Evolutionary conservation across 148 eudicot genomes (phyloP), one percentile per base, ranked within the genome.

Genomic region (Camellia lanceoleosa): DNA sequence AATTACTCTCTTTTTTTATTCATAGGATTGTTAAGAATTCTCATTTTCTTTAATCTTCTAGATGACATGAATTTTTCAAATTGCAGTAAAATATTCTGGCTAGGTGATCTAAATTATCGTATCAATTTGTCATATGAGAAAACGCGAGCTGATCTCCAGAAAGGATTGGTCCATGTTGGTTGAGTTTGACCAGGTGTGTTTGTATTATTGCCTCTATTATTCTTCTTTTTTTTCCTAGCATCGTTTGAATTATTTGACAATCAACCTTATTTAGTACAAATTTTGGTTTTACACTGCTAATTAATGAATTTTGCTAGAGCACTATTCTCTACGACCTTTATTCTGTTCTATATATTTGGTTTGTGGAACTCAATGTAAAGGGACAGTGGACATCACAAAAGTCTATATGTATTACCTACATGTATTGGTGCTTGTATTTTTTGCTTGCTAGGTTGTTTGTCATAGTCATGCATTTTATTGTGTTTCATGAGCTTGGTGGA

Each of bases 21-120:
- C 49, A 51, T 61, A n/a, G 20, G 52, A 14, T 67, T 30, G 41
- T 23, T 49, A 49, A 23, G 16, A 58, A 58, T 9, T 60, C 51
- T 62, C 19, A 15, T 75, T 43, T 60, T 75, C 65, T 12, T 42
- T 60, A 59, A 12, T 74, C 16, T 41, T 71, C 14, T 23, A 20
- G 54, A 51, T 46, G 65, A 59, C 19, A 11, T 42, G 38, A 42
- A 44, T 76, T 68, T 18, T 42, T 56, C 19, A 7, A 75, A 52
- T 76, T 84, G 65, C 92, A 96, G 99, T 87, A 89, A 86, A 89
- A 90, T 96, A 77, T 87, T 96, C 63, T 96, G 99, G 99, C 87
- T 96, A 30, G 99, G 99, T 56, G 99, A 96, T 87, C 89, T 96
- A 68, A 96, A 96, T 83, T 96, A 96, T 81, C 99, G 99, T 68